phyloP scores from a whole-genome alignment of 768 basidiomycete species.

The Amanita muscaria region DNA sequence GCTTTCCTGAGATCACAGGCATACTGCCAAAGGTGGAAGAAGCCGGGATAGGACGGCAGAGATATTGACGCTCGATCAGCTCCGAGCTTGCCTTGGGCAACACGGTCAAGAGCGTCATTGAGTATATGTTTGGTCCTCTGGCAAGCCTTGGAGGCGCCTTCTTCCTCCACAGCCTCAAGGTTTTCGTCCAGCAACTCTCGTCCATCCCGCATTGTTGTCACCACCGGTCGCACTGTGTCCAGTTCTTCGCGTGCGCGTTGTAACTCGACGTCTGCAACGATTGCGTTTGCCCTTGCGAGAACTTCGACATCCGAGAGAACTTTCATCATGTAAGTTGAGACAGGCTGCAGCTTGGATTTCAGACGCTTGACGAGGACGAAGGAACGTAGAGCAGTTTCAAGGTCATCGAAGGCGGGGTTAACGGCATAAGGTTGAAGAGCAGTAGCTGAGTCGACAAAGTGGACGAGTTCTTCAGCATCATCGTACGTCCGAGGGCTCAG shows the following conservation, averaged over 20 bases:
- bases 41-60: conserved; percentile 78
- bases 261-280: conserved; percentile 76
- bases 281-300: conserved; percentile 76
- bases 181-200: conserved; percentile 70
- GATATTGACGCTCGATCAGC: conserved; percentile 34
- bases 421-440: conserved; percentile 59
- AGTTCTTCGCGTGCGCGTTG: conserved; percentile 66
- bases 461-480: conserved; percentile 87
- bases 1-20: conserved; percentile 68
- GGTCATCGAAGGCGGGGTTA: conserved; percentile 71
- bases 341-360: conserved; percentile 94
- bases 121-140: conserved; percentile 52
- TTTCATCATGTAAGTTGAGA: conserved; percentile 82
- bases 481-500: conserved; percentile 90
- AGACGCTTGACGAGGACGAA: conserved; percentile 94
- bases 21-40: conserved; percentile 80
- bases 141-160: conserved; percentile 44
- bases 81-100: conserved; percentile 68
- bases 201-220: conserved; percentile 79
- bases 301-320: conserved; percentile 87
- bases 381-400: conserved; percentile 83
- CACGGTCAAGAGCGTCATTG: conserved; percentile 59
- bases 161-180: conserved; percentile 75
- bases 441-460: conserved; percentile 91
- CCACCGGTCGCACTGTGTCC: conserved; percentile 60